Percentiles rank a stretch among this genome's conserved stretches.
Evolutionary conservation across 176 grass and related monocot species (phyloP).

Genomic region (Cenchrus purpureus): DNA sequence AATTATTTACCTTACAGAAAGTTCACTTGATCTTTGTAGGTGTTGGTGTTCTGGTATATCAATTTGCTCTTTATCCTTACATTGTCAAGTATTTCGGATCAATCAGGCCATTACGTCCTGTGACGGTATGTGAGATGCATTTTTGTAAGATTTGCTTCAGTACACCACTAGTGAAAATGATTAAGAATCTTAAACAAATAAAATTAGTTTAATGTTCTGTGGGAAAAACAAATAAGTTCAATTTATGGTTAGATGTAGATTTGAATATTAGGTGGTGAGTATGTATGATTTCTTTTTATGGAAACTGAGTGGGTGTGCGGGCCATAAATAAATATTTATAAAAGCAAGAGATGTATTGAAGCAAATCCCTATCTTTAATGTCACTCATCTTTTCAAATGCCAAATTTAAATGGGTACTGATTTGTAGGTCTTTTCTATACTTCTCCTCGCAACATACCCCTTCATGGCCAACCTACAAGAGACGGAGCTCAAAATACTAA

Average conservation of each 20-base stretch:
- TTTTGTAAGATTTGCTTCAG: background rate
- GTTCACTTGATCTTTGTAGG: slow-evolving; percentile 39
- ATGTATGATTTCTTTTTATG: background rate
- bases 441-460: slow-evolving; percentile 61
- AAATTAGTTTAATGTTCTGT: background rate
- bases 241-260: background rate
- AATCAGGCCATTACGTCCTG: slow-evolving; percentile 46
- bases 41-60: slow-evolving; percentile 57
- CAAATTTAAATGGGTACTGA: slow-evolving; percentile 11
- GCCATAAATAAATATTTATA: background rate
- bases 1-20: background rate
- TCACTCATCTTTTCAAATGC: background rate
- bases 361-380: background rate
- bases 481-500: slow-evolving; percentile 47
- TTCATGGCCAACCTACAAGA: slow-evolving; percentile 57
- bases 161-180: background rate
- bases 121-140: slow-evolving; percentile 46
- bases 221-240: background rate
- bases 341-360: background rate
- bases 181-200: background rate
- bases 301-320: background rate
- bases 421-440: slow-evolving; percentile 65
- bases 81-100: slow-evolving; percentile 50
- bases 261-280: background rate
- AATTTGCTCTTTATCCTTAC: slow-evolving; percentile 53